Evolutionary conservation across 768 basidiomycete species (phyloP).

Genomic region (Lenzites betulinus): DNA sequence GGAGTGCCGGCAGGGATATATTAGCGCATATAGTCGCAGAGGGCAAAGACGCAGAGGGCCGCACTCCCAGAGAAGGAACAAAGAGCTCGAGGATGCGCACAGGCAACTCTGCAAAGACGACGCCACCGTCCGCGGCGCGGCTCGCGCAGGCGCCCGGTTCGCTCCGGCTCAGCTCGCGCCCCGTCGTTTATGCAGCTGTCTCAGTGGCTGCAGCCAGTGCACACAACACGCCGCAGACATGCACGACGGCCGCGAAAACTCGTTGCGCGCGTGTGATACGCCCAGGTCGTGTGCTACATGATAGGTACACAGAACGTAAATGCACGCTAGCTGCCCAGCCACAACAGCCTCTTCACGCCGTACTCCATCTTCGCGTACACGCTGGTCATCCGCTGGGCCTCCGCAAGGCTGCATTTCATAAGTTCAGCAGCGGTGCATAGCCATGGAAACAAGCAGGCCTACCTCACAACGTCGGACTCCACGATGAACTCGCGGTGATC

Average conservation of each 20-base stretch:
- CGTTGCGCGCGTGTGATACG: constrained; percentile 6
- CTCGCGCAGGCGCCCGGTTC: constrained; percentile 3
- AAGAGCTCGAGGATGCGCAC: constrained; percentile 9
- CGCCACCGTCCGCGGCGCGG: constrained; percentile 3
- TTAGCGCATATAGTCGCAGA: constrained; percentile 19
- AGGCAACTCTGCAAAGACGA: neutral
- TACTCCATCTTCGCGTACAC: constrained; percentile 93
- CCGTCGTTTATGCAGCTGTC: neutral
- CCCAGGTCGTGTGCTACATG: neutral
- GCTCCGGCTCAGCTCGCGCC: constrained; percentile 11
- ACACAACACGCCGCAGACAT: constrained; percentile 3
- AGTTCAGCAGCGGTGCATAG: constrained; percentile 12
- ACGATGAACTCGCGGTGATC: constrained; percentile 51
- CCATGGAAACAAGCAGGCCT: constrained; percentile 28
- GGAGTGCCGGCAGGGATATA: constrained; percentile 18
- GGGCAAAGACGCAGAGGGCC: constrained; percentile 9
- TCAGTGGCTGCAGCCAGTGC: neutral
- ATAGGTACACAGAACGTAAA: neutral
- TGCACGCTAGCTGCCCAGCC: constrained; percentile 67
- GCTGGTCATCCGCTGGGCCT: constrained; percentile 84
- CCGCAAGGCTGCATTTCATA: constrained; percentile 55
- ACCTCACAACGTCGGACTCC: constrained; percentile 82
- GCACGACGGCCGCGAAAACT: constrained; percentile 3
- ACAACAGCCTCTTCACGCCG: constrained; percentile 85
- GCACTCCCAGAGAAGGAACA: constrained; percentile 18